Conservation (phyloP, 192 early-diverging fungal species). For the Fimicolochytrium jonesii region DNA sequence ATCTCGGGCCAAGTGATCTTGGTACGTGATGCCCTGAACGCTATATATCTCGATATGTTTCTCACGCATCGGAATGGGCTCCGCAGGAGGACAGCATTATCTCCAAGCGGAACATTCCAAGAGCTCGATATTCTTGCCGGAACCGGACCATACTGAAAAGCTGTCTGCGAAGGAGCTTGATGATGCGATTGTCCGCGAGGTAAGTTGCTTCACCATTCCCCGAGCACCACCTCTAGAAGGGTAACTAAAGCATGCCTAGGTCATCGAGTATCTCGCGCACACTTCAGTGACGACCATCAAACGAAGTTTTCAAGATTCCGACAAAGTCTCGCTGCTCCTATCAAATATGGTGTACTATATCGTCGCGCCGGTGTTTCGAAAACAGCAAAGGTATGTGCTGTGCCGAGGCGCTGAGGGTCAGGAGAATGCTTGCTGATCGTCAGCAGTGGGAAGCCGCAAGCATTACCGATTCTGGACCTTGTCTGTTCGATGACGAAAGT, state of each 20-base stretch:
- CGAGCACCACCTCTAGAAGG: too few species aligned
- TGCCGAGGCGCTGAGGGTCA: not conserved
- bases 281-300: constrained; percentile 66
- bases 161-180: constrained; percentile 51
- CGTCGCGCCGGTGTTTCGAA: constrained; percentile 64
- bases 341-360: constrained; percentile 82
- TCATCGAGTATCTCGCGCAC: constrained; percentile 41
- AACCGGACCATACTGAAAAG: constrained; percentile 16
- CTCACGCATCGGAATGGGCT: too few species aligned
- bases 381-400: constrained; percentile 28
- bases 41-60: too few species aligned
- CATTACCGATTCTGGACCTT: constrained; percentile 48
- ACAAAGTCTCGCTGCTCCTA: constrained; percentile 57
- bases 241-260: constrained; percentile 10
- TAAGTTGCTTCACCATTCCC: too few species aligned
- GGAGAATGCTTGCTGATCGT: not conserved
- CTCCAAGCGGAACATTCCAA: too few species aligned
- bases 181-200: constrained; percentile 66
- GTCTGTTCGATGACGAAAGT: constrained; percentile 59
- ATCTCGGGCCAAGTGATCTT: too few species aligned
- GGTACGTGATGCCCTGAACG: too few species aligned
- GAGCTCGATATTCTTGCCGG: constrained; percentile 11
- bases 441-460: not conserved
- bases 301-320: constrained; percentile 68
- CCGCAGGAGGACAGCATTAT: too few species aligned